Conservation (phyloP, 2,329 filamentous ascomycete species). For the Thielaviopsis punctulata region DNA sequence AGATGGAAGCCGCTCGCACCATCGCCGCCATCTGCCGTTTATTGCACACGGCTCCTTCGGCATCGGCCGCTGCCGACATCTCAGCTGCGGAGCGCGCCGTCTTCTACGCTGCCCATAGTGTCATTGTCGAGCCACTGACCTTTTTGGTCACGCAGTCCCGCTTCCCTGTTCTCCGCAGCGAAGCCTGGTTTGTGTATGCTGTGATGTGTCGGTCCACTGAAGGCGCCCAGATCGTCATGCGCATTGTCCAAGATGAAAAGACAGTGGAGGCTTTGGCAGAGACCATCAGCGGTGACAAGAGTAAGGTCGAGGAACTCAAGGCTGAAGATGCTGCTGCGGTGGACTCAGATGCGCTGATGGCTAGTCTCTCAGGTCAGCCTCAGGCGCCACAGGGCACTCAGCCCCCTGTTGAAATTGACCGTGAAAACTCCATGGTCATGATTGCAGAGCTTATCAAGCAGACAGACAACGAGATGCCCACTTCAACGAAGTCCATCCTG, state of each 20-base stretch:
- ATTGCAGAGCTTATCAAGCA: slow-evolving; percentile 36
- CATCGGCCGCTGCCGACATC: slow-evolving; percentile 7
- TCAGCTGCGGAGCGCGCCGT: slow-evolving; percentile 16
- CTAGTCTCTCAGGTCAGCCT: slow-evolving; percentile 17
- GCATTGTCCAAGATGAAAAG: slow-evolving; percentile 21
- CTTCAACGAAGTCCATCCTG: slow-evolving; percentile 24
- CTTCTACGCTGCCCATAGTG: slow-evolving; percentile 30
- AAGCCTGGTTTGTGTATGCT: slow-evolving; percentile 45
- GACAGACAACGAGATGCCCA: slow-evolving; percentile 23
- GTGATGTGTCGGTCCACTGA: slow-evolving; percentile 37
- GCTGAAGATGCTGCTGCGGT: slow-evolving; percentile 13
- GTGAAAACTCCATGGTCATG: slow-evolving; percentile 44
- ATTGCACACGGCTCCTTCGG: slow-evolving; percentile 26
- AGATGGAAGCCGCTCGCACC: slow-evolving; percentile 40
- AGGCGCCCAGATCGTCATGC: slow-evolving; percentile 29
- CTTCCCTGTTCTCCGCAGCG: slow-evolving; percentile 41
- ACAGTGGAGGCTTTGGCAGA: slow-evolving; percentile 1
- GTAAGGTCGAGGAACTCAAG: slow-evolving; percentile 11
- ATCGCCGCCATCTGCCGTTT: slow-evolving; percentile 35
- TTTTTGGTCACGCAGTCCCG: slow-evolving; percentile 39
- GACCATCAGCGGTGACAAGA: slow-evolving; percentile 5
- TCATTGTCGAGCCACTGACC: slow-evolving; percentile 26
- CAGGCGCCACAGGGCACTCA: slow-evolving; percentile 1
- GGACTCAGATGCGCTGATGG: slow-evolving; percentile 15
- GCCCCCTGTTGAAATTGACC: slow-evolving; percentile 21